Evolutionary conservation across 2,329 filamentous ascomycete species (phyloP).

Genomic region (Botrytis aclada): DNA sequence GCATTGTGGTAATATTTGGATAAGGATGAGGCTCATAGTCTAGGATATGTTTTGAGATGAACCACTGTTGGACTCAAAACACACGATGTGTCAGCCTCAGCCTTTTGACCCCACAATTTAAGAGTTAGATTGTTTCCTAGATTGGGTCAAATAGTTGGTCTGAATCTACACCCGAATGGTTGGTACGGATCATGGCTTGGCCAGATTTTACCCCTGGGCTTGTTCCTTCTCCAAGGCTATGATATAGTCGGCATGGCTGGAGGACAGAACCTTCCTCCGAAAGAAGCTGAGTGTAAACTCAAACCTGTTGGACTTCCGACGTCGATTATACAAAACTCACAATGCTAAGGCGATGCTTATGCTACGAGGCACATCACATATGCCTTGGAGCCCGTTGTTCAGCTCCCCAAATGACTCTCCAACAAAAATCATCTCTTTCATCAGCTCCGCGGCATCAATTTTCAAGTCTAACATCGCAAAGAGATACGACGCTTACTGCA

Average conservation of each 20-base stretch:
- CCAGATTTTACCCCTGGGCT: too few species aligned
- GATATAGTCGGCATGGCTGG: not conserved
- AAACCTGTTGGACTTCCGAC: not conserved
- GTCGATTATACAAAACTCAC: too few species aligned
- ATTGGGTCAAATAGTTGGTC: not conserved
- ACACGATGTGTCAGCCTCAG: not conserved
- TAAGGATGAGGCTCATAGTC: conserved; percentile 6
- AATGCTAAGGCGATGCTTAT: not conserved
- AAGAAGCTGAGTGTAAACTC: too few species aligned
- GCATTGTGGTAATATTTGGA: not conserved
- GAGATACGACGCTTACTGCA: not conserved
- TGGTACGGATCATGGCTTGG: not conserved
- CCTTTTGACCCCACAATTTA: not conserved
- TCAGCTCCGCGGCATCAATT: not conserved
- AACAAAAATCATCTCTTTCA: too few species aligned
- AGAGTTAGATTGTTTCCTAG: not conserved
- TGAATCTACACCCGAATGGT: not conserved
- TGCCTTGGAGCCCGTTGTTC: too few species aligned
- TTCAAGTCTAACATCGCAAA: not conserved
- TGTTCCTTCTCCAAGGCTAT: not conserved
- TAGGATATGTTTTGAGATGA: not conserved
- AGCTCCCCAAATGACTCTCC: not conserved
- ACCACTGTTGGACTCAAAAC: not conserved
- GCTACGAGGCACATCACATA: not conserved
- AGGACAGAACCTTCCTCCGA: not conserved